phyloP scores from a whole-genome alignment of 1,284 basidiomycete species.

The Pholiota adiposa region DNA sequence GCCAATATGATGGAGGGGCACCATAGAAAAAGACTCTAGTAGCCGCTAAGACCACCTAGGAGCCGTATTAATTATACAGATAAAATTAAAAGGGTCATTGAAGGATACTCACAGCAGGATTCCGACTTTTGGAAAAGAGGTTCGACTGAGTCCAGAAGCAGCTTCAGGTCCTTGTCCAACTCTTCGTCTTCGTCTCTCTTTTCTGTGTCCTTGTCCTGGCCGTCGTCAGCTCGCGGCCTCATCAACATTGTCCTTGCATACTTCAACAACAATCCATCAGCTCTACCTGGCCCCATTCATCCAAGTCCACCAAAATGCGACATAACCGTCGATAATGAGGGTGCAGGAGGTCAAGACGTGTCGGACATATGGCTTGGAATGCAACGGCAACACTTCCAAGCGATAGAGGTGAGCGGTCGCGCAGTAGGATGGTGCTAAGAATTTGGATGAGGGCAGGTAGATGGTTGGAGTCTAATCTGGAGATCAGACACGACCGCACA shows the following conservation, averaged over 20 bases:
- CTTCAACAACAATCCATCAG: slow-evolving; percentile 78
- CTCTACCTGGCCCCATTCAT: slow-evolving; percentile 95
- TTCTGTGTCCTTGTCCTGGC: slow-evolving; percentile 44
- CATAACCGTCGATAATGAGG: slow-evolving; percentile 88
- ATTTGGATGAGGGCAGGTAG: slow-evolving; percentile 76
- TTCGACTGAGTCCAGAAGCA: slow-evolving; percentile 75
- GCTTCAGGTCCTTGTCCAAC: slow-evolving; percentile 73
- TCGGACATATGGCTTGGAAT: slow-evolving; percentile 84
- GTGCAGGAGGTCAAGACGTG: slow-evolving; percentile 86
- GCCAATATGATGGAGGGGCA: slow-evolving; percentile 59
- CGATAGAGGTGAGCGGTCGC: slow-evolving; percentile 86
- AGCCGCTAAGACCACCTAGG: slow-evolving; percentile 76
- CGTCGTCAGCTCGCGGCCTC: slow-evolving; percentile 65
- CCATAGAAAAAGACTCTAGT: slow-evolving; percentile 77
- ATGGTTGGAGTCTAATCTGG: slow-evolving; percentile 77
- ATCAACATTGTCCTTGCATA: slow-evolving; percentile 89
- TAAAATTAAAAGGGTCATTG: neutral
- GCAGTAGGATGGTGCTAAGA: slow-evolving; percentile 70
- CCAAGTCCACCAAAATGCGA: slow-evolving; percentile 84
- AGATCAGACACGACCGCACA: neutral
- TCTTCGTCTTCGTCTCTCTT: slow-evolving; percentile 43
- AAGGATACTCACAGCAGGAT: slow-evolving; percentile 68
- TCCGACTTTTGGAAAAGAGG: slow-evolving; percentile 84
- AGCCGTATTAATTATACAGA: neutral
- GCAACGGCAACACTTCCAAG: slow-evolving; percentile 87